phyloP scores from a whole-genome alignment of 2,329 filamentous ascomycete genomes.

The Sclerotinia subarctica region DNA sequence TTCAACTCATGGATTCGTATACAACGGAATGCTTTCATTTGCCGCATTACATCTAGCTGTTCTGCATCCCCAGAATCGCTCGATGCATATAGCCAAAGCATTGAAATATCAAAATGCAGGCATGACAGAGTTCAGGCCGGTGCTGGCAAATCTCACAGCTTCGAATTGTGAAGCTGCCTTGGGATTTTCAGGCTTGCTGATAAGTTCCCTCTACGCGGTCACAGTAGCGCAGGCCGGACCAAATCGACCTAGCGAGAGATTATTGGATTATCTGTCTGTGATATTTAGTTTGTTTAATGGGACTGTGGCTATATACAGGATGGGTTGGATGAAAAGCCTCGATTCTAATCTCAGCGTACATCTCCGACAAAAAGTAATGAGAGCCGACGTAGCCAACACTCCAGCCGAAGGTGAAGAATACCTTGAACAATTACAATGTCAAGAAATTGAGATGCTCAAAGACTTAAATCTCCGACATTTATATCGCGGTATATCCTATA shows the following conservation, averaged over 20 bases:
- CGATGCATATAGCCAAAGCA: conserved; percentile 3
- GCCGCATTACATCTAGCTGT: conserved; percentile 11
- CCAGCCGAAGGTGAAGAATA: conserved; percentile 8
- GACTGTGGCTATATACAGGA: conserved; percentile 12
- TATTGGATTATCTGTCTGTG: conserved; percentile 3
- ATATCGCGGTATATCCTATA: not conserved
- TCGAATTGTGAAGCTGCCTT: conserved; percentile 14
- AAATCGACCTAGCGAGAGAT: not conserved
- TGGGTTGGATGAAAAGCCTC: conserved; percentile 14
- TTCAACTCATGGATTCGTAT: conserved; percentile 11
- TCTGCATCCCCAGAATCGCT: not conserved
- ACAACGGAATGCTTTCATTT: conserved; percentile 18
- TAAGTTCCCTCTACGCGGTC: conserved; percentile 16
- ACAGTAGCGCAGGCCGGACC: conserved; percentile 9
- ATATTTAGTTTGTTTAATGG: conserved; percentile 16
- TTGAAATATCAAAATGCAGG: conserved; percentile 11
- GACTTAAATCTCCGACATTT: not conserved
- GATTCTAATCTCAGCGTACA: not conserved
- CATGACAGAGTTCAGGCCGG: not conserved
- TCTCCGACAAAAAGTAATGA: not conserved
- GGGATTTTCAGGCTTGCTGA: conserved; percentile 6
- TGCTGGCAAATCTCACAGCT: not conserved
- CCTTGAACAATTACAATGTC: not conserved
- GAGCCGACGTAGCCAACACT: not conserved
- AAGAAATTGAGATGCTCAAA: not conserved